Conservation (phyloP, 2,329 filamentous ascomycete genomes). For the Aspergillus hortae region DNA sequence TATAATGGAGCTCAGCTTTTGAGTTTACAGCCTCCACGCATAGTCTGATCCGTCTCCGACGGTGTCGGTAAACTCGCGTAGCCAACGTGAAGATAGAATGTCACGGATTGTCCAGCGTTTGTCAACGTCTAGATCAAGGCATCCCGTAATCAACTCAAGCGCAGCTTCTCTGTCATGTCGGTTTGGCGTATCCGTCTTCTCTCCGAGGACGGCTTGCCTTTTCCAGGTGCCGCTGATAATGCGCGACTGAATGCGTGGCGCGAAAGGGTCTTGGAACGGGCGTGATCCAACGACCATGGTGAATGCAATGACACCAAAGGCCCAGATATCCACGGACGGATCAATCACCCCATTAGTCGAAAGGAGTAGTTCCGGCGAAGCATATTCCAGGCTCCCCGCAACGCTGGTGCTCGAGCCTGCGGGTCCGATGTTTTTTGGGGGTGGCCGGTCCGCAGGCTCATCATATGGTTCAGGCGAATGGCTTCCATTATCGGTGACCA, state of each 20-base stretch:
- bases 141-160: constrained; percentile 57
- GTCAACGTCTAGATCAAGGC: constrained; percentile 55
- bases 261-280: constrained; percentile 60
- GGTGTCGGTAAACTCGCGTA: constrained; percentile 41
- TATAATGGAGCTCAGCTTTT: constrained; percentile 1
- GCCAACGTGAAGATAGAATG: constrained; percentile 54
- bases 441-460: constrained; percentile 44
- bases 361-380: constrained; percentile 46
- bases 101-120: constrained; percentile 57
- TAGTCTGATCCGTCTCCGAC: constrained; percentile 30
- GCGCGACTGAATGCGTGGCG: constrained; percentile 56
- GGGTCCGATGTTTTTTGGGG: constrained; percentile 51
- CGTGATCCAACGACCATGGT: constrained; percentile 58
- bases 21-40: constrained; percentile 36
- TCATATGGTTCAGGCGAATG: constrained; percentile 50
- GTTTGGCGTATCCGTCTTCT: constrained; percentile 33
- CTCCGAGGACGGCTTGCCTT: constrained; percentile 45
- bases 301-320: constrained; percentile 62
- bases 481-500: constrained; percentile 53
- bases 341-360: constrained; percentile 39
- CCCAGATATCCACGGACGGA: constrained; percentile 63
- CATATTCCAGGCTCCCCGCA: constrained; percentile 58
- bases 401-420: constrained; percentile 56
- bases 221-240: constrained; percentile 61
- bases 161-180: constrained; percentile 47